Percentiles rank a stretch among this genome's conserved stretches.
Conservation (phyloP, 371 early-diverging fungal species). For the Chytridiales sp. region DNA sequence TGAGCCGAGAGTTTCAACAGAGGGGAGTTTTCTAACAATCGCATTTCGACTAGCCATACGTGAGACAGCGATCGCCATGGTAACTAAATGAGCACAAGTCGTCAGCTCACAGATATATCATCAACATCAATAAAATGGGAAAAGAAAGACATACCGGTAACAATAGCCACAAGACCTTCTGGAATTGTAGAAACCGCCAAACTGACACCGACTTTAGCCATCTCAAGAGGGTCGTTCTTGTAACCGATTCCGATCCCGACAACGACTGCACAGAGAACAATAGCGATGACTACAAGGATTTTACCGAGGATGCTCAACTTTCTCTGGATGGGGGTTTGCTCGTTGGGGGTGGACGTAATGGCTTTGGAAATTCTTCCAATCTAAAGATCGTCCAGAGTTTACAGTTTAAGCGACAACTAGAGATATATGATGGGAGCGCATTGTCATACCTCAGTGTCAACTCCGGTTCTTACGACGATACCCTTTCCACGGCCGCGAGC, state of each 20-base stretch:
- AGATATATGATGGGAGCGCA: too few species aligned
- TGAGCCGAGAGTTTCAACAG: slow-evolving; percentile 87
- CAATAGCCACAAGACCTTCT: slow-evolving; percentile 91
- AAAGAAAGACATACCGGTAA: slow-evolving; percentile 36
- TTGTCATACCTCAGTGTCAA: slow-evolving; percentile 70
- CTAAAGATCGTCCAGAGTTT: background rate
- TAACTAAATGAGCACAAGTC: slow-evolving; percentile 60
- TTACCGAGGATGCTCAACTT: slow-evolving; percentile 74
- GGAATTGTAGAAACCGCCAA: slow-evolving; percentile 94
- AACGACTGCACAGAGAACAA: slow-evolving; percentile 76
- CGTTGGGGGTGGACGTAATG: slow-evolving; percentile 67
- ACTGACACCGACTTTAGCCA: slow-evolving; percentile 62
- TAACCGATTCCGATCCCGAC: slow-evolving; percentile 79
- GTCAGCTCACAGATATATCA: background rate
- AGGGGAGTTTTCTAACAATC: slow-evolving; percentile 83
- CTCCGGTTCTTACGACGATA: slow-evolving; percentile 81
- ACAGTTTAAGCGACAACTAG: background rate
- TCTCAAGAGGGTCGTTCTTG: slow-evolving; percentile 54
- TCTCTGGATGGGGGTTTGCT: slow-evolving; percentile 75
- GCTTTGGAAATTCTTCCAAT: slow-evolving; percentile 89
- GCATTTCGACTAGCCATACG: slow-evolving; percentile 85
- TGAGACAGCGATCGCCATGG: slow-evolving; percentile 89
- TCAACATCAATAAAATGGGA: background rate
- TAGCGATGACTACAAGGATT: slow-evolving; percentile 64
- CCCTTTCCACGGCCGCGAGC: slow-evolving; percentile 78